These are phyloP conservation scores for Arachnomyces sp. DNA, from an alignment of 2,329 filamentous ascomycete genomes.

Conservation along the genomic window DNA sequence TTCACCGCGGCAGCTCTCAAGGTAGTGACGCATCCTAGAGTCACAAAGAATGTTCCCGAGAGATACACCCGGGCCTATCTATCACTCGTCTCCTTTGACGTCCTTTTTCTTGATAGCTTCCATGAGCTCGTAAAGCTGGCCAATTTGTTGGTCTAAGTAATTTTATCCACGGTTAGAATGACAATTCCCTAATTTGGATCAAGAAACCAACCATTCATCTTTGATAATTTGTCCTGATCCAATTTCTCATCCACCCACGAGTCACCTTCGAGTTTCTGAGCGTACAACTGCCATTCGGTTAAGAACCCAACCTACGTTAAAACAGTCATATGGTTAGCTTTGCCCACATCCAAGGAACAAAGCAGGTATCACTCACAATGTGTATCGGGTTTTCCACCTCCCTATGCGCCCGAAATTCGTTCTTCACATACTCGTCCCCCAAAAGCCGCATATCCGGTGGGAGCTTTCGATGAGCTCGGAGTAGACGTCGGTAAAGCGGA, in stretches of 20 bases:
- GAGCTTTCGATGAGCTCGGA: conserved; percentile 79
- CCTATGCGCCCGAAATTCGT: conserved; percentile 79
- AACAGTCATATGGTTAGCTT: background rate
- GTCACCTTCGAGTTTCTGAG: conserved; percentile 83
- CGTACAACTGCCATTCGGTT: conserved; percentile 93
- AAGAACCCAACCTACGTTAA: conserved; percentile 75
- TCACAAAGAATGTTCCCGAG: background rate
- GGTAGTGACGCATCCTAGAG: no score
- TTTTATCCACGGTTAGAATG: conserved; percentile 5
- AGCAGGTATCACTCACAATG: conserved; percentile 55
- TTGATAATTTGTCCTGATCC: conserved; percentile 74
- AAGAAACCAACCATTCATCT: conserved; percentile 75
- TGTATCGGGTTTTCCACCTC: conserved; percentile 85
- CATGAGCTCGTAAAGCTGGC: conserved; percentile 92
- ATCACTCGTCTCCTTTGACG: conserved; percentile 18
- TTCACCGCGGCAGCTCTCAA: no score
- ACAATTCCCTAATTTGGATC: conserved; percentile 1
- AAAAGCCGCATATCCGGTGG: conserved; percentile 67
- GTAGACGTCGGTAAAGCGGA: conserved; percentile 76
- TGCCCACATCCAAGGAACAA: conserved; percentile 1
- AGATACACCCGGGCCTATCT: background rate
- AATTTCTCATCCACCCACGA: conserved; percentile 77
- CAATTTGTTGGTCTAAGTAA: conserved; percentile 74
- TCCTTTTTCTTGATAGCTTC: conserved; percentile 60
- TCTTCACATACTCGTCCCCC: conserved; percentile 88